Base-by-base conservation (phyloP, 1,284 basidiomycete genomes). In the Neolentinus lepideus region DNA sequence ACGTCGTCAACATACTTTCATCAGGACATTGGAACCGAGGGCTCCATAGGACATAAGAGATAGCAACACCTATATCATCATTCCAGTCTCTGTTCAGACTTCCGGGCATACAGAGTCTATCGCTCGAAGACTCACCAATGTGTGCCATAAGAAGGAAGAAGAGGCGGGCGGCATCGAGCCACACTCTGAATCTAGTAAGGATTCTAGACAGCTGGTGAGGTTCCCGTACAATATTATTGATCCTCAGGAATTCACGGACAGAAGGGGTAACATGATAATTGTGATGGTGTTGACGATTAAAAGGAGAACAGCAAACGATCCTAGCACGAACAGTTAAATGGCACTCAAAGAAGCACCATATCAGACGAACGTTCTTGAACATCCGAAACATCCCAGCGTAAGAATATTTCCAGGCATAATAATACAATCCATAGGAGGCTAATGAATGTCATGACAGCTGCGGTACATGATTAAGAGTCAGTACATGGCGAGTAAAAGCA, bases 141-240 rank as follows among this genome's bases (percentile, higher is more conserved):
- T 86, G 84, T 19, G 68, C 62, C 14, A 77, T 51, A 6, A 81
- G 60, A 19, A 85, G 65, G 54, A 81, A 72, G 8, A 77, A 54
- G 31, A 81, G 64, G 24, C 83, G 73, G 16, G 79, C 81, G 3
- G 70, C 75, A 62, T 86, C 84, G 16, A 85, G 67, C 79, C 79
- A 84, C 9, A 71, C 62, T 48, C 79, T 72, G 58, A 85, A 86
- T 54, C 71, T 60, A 9, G 74, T 63, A n/a, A 83, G 59, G 9
- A 83, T 64, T 58, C 83, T 85, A 54, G 14, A 26, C 1, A 2
- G 22, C 12, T 24, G 47, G 45, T 21, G 45, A 50, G 29, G 12
- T 29, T 4, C 8, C 60, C 3, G 12, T 27, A 43, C 16, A 11
- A 35, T 26, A 29, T 4, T 14, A 29, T 25, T 8, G 8, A 25